Evolutionary conservation across 768 basidiomycete genomes (phyloP).

Genomic region (Pisolithus orientalis): DNA sequence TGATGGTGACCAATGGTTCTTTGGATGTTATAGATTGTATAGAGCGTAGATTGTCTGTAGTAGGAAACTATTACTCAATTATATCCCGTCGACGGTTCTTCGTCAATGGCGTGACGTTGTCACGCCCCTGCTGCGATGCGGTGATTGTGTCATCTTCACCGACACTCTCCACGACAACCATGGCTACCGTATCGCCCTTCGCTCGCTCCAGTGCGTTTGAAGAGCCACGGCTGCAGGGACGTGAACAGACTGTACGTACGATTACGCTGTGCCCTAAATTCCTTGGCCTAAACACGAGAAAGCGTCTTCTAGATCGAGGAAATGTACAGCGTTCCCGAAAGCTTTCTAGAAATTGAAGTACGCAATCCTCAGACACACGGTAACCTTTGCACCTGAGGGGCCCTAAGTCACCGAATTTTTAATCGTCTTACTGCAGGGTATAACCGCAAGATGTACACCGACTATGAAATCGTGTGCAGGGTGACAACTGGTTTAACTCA

Average conservation of each 20-base stretch:
- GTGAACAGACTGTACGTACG: constrained; percentile 51
- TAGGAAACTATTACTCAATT: no score
- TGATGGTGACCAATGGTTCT: no score
- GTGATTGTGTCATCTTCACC: background rate
- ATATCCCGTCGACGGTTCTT: no score
- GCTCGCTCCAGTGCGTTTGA: constrained; percentile 57
- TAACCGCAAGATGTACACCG: constrained; percentile 98
- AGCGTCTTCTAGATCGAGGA: constrained; percentile 73
- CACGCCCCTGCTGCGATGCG: constrained; percentile 17
- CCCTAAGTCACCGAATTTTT: background rate
- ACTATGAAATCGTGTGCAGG: constrained; percentile 98
- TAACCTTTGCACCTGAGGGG: constrained; percentile 19
- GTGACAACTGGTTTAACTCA: constrained; percentile 33
- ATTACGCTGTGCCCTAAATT: constrained; percentile 2
- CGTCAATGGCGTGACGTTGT: background rate
- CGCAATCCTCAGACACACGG: constrained; percentile 96
- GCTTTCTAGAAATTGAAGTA: constrained; percentile 96
- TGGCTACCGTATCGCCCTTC: constrained; percentile 46
- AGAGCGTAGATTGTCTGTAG: background rate
- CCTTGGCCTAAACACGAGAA: constrained; percentile 28
- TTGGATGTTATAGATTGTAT: background rate
- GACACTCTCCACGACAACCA: constrained; percentile 18
- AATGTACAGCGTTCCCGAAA: constrained; percentile 97
- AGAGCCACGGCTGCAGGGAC: constrained; percentile 40
- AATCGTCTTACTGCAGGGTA: constrained; percentile 52